Percentiles rank a stretch among this genome's conserved stretches.
Evolutionary conservation across 225 moss, liverwort and hornwort species (phyloP).

Genomic region (Pseudisothecium myosuroides): DNA sequence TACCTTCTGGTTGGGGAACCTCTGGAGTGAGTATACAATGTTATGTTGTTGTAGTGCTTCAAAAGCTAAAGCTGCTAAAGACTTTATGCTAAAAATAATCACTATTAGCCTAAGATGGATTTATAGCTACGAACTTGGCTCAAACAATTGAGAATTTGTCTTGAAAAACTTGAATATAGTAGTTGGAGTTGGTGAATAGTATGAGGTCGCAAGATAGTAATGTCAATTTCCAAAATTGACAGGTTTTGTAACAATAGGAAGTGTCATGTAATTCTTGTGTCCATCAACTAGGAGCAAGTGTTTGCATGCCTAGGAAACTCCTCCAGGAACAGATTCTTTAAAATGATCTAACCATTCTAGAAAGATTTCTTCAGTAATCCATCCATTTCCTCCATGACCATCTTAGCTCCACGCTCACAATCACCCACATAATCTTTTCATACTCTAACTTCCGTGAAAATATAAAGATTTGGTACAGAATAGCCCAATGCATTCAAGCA

Average conservation of each 20-base stretch:
- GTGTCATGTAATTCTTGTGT: not conserved
- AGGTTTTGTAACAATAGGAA: not conserved
- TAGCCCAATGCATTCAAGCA: too few species aligned
- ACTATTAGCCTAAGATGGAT: not conserved
- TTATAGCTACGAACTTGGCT: rapidly evolving
- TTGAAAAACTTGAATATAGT: not conserved
- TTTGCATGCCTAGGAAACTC: not conserved
- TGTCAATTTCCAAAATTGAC: not conserved
- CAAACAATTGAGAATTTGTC: not conserved
- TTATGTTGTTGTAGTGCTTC: not conserved
- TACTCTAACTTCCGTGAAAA: too few species aligned
- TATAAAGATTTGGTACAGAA: too few species aligned
- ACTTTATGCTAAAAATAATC: not conserved
- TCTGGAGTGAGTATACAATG: too few species aligned
- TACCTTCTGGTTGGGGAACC: too few species aligned
- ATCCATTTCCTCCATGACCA: too few species aligned
- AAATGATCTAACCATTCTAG: not conserved
- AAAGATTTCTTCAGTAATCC: too few species aligned
- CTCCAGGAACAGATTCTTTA: not conserved
- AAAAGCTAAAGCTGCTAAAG: not conserved
- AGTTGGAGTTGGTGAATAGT: not conserved
- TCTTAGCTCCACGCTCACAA: too few species aligned
- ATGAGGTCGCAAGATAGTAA: not conserved
- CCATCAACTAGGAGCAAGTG: not conserved
- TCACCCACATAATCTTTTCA: too few species aligned